A percentile compares a stretch with the other conserved stretches of the same genome.
phyloP scores from a whole-genome alignment of 2,329 filamentous ascomycete species.

The Saccharata proteae region DNA sequence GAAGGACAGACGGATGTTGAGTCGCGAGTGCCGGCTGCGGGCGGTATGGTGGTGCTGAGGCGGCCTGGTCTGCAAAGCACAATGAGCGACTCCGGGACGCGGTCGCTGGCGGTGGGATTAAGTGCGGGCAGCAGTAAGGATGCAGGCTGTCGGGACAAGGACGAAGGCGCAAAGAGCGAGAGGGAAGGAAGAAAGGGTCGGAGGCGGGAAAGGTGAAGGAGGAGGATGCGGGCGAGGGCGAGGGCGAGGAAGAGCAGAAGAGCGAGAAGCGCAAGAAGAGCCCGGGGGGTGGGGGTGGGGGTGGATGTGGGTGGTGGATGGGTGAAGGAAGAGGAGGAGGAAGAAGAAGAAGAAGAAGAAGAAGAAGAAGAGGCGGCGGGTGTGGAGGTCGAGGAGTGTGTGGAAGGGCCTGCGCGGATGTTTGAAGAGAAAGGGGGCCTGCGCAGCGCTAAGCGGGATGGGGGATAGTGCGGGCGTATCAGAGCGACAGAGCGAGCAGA shows the following conservation, averaged over 20 bases:
- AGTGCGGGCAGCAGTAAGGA: slow-evolving; percentile 18
- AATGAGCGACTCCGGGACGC: slow-evolving; percentile 24
- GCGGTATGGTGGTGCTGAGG: slow-evolving; percentile 4
- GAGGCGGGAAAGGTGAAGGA: slow-evolving; percentile 8
- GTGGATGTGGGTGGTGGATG: slow-evolving; percentile 56
- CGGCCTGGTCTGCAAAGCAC: slow-evolving; percentile 10
- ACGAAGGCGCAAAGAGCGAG: slow-evolving; percentile 12
- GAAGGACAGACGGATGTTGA: neutral
- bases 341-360: slow-evolving; percentile 45
- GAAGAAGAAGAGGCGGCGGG: slow-evolving; percentile 9
- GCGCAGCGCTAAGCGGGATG: too few relatives aligned
- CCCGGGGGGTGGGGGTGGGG: slow-evolving; percentile 58
- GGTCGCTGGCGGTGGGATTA: slow-evolving; percentile 18
- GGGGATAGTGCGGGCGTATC: too few relatives aligned
- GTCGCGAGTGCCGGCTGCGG: neutral
- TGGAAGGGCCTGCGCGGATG: too few relatives aligned
- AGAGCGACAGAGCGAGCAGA: too few relatives aligned
- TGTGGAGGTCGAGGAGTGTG: too few relatives aligned
- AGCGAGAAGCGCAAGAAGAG: slow-evolving; percentile 41
- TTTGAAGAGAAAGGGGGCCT: too few relatives aligned
- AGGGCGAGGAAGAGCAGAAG: slow-evolving; percentile 11
- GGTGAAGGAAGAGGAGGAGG: slow-evolving; percentile 38
- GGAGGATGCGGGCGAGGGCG: slow-evolving; percentile 14
- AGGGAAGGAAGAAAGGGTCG: slow-evolving; percentile 6
- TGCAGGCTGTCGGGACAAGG: slow-evolving; percentile 19